Conservation (phyloP, 192 early-diverging fungal species). For the Backusella morwellensis region DNA sequence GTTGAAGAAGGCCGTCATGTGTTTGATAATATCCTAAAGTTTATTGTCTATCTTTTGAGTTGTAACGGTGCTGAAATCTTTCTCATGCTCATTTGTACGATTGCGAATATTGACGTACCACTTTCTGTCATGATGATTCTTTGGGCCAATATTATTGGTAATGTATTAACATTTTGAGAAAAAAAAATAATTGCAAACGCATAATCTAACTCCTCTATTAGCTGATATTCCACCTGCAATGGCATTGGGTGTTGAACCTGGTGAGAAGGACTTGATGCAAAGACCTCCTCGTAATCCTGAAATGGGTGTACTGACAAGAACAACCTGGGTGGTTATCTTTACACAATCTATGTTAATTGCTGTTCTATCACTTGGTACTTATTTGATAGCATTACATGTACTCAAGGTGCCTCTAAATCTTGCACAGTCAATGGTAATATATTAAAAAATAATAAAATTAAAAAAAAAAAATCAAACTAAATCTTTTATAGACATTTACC, state of each 20-base stretch:
- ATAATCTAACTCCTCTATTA: constrained; percentile 1
- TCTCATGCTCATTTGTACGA: constrained; percentile 75
- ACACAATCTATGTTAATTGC: constrained; percentile 75
- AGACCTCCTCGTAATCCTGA: constrained; percentile 77
- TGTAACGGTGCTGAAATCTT: constrained; percentile 97
- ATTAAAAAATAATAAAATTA: background rate
- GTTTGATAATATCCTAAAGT: constrained; percentile 98
- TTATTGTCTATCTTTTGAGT: constrained; percentile 90
- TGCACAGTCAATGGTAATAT: constrained; percentile 47
- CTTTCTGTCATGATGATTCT: constrained; percentile 94
- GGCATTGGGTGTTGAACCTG: constrained; percentile 88
- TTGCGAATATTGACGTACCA: constrained; percentile 76
- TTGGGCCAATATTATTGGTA: constrained; percentile 93
- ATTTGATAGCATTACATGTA: constrained; percentile 53
- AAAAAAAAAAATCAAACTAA: background rate
- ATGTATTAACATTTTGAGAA: background rate
- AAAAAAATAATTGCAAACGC: background rate
- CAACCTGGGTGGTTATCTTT: constrained; percentile 63
- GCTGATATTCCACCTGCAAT: constrained; percentile 96
- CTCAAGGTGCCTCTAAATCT: constrained; percentile 23
- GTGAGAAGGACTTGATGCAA: constrained; percentile 82
- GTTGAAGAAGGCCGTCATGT: constrained; percentile 92
- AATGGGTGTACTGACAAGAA: constrained; percentile 67
- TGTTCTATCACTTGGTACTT: constrained; percentile 59
- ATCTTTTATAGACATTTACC: constrained; percentile 62